Base-by-base conservation (phyloP, 1,139 yeast species). In the Pneumocystis carinii region DNA sequence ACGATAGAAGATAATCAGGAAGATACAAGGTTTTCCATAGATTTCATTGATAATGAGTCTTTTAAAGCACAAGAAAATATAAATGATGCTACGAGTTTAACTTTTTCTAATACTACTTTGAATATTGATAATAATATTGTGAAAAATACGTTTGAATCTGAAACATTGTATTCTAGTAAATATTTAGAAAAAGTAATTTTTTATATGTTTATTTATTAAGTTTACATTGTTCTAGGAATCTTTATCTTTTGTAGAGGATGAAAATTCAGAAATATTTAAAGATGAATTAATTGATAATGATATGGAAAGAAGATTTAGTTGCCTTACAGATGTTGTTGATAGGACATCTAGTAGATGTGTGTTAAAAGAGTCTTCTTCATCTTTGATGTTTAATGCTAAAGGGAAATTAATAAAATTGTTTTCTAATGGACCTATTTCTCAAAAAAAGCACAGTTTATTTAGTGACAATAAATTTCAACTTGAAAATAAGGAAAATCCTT, bases 1-100 rank as follows among this genome's bases (percentile, higher is more conserved):
- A 80, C 87, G 32, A 85, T 87, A 68, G 81, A 86, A 57, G 90
- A 84, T 41, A 48, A 48, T 48, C n/a, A 48, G 5, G 55, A 24
- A 24, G 24, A 48, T 24, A 12, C 10, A 10, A 6, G 3, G 3
- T 7, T 19, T 12, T 48, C 19, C 24, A 15, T 48, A 24, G 55
- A 48, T 48, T 17, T 42, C 15, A 48, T 24, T 48, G 29, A 48
- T 48, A 15, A 48, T 3, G 32, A 24, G 15, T 12, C 7, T 24
- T 1, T 24, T 24, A 48, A 48, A 24, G 3, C 12, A 24, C 55
- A 48, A 12, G 19, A 48, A 19, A 41, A n/a, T 19, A 41, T 7
- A 17, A 29, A 42, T 19, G n/a, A 48, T 24, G 14, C 27, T 24
- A 48, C 24, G 24, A 14, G 14, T 24, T 10, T 48, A 14, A 12